Evolutionary conservation across 768 basidiomycete species (phyloP).

Genomic region (Mrakia gelida): DNA sequence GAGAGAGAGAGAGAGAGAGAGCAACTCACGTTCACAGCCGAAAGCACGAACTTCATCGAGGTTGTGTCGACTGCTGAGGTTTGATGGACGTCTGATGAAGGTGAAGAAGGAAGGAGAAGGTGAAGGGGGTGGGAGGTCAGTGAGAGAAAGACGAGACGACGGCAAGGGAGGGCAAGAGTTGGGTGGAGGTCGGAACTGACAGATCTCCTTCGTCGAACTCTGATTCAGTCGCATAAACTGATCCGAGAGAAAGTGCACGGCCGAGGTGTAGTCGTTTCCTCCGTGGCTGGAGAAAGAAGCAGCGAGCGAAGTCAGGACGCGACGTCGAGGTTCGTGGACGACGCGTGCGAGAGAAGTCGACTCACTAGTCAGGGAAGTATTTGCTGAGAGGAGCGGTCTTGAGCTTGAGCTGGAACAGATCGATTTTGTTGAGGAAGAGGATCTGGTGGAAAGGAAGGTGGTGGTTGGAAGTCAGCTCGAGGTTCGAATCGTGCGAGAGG

Average conservation of each 20-base stretch:
- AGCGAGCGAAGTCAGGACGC: background rate
- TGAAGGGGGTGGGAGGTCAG: background rate
- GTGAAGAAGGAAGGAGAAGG: background rate
- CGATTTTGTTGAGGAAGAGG: constrained; percentile 23
- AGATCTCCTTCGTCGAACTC: constrained; percentile 19
- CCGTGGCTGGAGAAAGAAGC: background rate
- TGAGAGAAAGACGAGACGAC: background rate
- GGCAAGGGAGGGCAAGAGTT: background rate
- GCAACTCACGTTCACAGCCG: constrained; percentile 9
- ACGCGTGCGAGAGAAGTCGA: background rate
- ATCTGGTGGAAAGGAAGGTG: background rate
- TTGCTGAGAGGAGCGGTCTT: background rate
- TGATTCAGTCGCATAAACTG: constrained; percentile 7
- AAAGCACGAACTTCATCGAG: constrained; percentile 5
- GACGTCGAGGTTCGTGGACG: background rate
- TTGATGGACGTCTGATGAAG: background rate
- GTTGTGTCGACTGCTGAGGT: background rate
- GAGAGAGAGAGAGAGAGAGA: no score
- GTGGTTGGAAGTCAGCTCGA: background rate
- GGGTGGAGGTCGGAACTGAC: background rate
- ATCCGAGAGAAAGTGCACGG: constrained; percentile 1
- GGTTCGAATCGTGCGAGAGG: background rate
- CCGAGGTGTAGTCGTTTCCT: background rate
- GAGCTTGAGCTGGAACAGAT: constrained; percentile 15
- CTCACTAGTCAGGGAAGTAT: constrained; percentile 20